phyloP scores from a whole-genome alignment of 371 early-diverging fungal species.

The Dichotomocladium elegans region DNA sequence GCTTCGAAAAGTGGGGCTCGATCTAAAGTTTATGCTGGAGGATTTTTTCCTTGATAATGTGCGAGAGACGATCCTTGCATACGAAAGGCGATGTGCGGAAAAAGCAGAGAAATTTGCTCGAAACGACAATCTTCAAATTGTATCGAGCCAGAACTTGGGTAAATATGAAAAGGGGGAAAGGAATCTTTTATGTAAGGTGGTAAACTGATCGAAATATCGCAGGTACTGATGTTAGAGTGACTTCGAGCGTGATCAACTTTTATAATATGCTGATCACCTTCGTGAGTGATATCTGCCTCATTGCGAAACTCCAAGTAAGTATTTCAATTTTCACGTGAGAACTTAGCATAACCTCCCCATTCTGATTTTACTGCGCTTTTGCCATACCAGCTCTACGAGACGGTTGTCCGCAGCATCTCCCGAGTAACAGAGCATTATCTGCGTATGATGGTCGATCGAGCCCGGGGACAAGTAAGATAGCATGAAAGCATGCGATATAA shows the following conservation, averaged over 20 bases:
- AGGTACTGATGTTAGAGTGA: slow-evolving; percentile 42
- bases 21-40: slow-evolving; percentile 82
- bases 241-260: slow-evolving; percentile 57
- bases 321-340: neutral
- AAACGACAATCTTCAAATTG: slow-evolving; percentile 58
- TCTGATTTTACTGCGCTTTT: too few species aligned
- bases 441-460: slow-evolving; percentile 32
- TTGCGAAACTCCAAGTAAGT: slow-evolving; percentile 62
- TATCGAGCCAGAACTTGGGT: slow-evolving; percentile 59
- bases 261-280: slow-evolving; percentile 75
- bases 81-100: slow-evolving; percentile 49
- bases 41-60: slow-evolving; percentile 73
- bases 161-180: slow-evolving; percentile 2
- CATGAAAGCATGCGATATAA: neutral
- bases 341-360: neutral
- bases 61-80: slow-evolving; percentile 60
- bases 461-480: slow-evolving; percentile 36
- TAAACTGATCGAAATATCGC: neutral
- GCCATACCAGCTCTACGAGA: slow-evolving; percentile 36
- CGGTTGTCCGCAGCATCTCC: slow-evolving; percentile 36
- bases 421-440: slow-evolving; percentile 42
- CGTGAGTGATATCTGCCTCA: slow-evolving; percentile 70
- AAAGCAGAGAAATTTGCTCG: slow-evolving; percentile 55
- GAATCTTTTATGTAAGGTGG: neutral
- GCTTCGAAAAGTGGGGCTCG: slow-evolving; percentile 74